These are phyloP conservation scores for Saccharomyces hybrid DNA, from an alignment of 1,139 yeast species.

Conservation along the genomic window DNA sequence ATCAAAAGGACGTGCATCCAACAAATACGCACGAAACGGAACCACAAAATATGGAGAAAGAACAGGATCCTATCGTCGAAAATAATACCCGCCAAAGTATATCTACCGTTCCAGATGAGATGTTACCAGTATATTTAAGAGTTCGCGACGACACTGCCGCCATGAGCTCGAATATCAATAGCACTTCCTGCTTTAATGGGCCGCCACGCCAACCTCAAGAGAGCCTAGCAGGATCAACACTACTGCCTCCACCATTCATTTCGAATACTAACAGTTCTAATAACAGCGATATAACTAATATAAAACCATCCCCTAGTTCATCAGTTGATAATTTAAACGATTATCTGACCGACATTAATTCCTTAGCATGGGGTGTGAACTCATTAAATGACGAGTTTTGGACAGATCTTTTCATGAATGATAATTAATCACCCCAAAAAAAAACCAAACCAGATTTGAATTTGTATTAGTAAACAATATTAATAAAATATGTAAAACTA, in stretches of 20 bases:
- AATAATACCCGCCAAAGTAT: neutral
- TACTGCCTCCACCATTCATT: neutral
- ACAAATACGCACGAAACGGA: neutral
- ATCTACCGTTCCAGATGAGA: conserved; percentile 2
- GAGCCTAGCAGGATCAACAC: neutral
- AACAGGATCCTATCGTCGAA: neutral
- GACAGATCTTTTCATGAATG: conserved; percentile 24
- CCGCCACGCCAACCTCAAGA: neutral
- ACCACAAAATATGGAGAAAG: neutral
- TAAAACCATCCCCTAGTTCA: conserved; percentile 14
- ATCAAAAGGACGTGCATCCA: neutral
- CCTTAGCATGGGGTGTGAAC: conserved; percentile 24
- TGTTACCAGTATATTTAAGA: neutral
- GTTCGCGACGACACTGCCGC: neutral
- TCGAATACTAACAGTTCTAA: neutral
- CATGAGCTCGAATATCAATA: neutral
- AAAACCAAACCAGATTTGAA: neutral
- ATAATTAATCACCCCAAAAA: conserved; percentile 8
- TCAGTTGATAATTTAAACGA: conserved; percentile 22
- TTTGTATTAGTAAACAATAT: neutral
- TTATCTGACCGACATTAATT: conserved; percentile 23
- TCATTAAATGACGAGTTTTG: conserved; percentile 29
- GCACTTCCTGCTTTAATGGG: neutral
- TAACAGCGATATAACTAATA: conserved; percentile 4
- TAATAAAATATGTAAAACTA: neutral